Base-by-base conservation (phyloP, 1,284 basidiomycete species). In the Jaminaea rosea region DNA sequence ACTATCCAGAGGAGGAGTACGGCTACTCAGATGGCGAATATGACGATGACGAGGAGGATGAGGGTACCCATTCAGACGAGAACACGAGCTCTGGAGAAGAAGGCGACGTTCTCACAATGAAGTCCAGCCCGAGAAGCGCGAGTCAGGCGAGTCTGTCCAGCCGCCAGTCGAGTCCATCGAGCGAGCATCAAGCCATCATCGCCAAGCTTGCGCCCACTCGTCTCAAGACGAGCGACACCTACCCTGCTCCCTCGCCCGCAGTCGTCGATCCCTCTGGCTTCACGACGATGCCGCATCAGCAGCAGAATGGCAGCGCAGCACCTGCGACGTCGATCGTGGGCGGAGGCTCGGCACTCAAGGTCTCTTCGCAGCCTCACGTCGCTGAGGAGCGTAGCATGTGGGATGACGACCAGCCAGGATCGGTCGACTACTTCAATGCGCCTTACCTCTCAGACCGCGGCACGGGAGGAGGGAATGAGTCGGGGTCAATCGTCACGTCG, bases 131-230 rank as follows among this genome's bases (percentile, higher is more conserved):
- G 23, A 26, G 58, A 24, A 44, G 34, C n/a, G 27, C 54, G 4
- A 26, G 46, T 26, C 24, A 28, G 8, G 28, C 45, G 15, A 37
- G 21, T 19, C 17, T 31, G 6, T 53, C 52, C 11, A 49, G 46
- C 21, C 50, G 50, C 19, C 26, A 27, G 23, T 56, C 54, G 4
- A 48, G 46, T 47, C 19, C 44, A 26, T 10, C 48, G 49, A 13
- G 42, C 45, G 46, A 49, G 26, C 51, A 44, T 34, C 53, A 55
- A 57, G 11, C 13, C 39, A 93, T 90, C 4, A 98, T 97, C 59
- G 91, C 90, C 11, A 86, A 89, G 44, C 92, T 98, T 59, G 86
- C 91, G 0, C 93, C 93, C 0, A 92, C 93, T 1, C 81, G 88
- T 42, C 80, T 98, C 63, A 98, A 97, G 79, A 88, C 87, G 3